Percentiles rank a stretch among this genome's conserved stretches.
Conservation (phyloP, 1,284 basidiomycete species). For the Sanghuangporus baumii region DNA sequence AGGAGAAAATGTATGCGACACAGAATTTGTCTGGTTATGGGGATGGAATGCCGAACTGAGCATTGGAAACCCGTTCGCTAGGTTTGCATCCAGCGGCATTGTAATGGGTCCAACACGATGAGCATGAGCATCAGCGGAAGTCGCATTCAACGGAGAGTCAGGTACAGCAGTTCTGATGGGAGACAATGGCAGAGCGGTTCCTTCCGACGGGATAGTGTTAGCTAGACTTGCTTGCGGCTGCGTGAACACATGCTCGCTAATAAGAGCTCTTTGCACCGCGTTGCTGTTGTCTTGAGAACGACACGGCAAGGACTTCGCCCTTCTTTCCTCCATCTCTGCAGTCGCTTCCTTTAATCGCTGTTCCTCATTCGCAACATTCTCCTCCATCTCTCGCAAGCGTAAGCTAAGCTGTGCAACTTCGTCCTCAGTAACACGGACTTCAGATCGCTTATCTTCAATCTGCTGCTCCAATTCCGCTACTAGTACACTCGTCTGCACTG, state of each 20-base stretch:
- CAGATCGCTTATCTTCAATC: slow-evolving; percentile 54
- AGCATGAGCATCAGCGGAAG: slow-evolving; percentile 12
- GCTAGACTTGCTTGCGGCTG: neutral
- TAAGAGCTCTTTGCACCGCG: slow-evolving; percentile 15
- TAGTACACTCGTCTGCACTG: slow-evolving; percentile 38
- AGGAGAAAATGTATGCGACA: slow-evolving; percentile 9
- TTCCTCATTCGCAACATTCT: slow-evolving; percentile 46
- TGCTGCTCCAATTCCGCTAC: slow-evolving; percentile 41
- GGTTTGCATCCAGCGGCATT: slow-evolving; percentile 5
- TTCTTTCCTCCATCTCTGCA: slow-evolving; percentile 43
- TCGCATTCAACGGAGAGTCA: slow-evolving; percentile 2
- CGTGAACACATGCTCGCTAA: neutral
- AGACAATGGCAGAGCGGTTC: neutral
- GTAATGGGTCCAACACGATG: slow-evolving; percentile 16
- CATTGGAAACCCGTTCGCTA: neutral
- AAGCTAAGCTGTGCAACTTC: slow-evolving; percentile 47
- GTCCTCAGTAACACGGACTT: slow-evolving; percentile 71
- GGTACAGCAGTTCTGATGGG: neutral
- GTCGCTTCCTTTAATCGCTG: slow-evolving; percentile 45
- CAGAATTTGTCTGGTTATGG: neutral
- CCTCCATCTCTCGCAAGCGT: slow-evolving; percentile 56
- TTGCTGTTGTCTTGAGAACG: slow-evolving; percentile 10
- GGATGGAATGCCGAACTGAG: slow-evolving; percentile 7
- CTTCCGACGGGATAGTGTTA: neutral
- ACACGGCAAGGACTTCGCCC: slow-evolving; percentile 29